Conservation (phyloP, 495 filamentous ascomycete species). For the Xylaria grammica region DNA sequence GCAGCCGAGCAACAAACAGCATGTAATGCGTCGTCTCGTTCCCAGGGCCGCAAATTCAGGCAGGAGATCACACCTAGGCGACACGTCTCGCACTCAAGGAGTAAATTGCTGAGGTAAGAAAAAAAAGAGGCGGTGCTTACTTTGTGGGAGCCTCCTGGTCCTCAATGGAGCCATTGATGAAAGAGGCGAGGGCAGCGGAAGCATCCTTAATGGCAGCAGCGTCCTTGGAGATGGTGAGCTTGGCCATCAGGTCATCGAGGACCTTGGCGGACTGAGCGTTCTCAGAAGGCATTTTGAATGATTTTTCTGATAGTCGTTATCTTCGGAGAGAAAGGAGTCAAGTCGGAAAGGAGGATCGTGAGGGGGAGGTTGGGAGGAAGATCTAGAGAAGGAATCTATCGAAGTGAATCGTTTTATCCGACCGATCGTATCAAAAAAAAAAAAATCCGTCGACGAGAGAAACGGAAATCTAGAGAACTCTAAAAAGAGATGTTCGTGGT, state of each 20-base stretch:
- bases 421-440: conserved; percentile 8
- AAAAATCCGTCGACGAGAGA: neutral
- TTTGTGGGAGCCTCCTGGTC: conserved; percentile 55
- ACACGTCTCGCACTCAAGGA: too few relatives aligned
- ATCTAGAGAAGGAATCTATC: conserved; percentile 24
- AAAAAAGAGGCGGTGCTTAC: conserved; percentile 40
- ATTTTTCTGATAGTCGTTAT: conserved; percentile 14
- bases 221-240: conserved; percentile 59
- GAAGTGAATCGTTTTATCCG: conserved; percentile 29
- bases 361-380: neutral
- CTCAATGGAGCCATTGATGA: conserved; percentile 59
- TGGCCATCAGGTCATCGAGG: conserved; percentile 57
- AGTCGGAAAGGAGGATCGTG: conserved; percentile 12
- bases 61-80: too few relatives aligned
- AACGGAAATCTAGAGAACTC: conserved; percentile 10
- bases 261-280: conserved; percentile 58
- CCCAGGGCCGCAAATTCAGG: too few relatives aligned
- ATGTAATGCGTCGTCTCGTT: too few relatives aligned
- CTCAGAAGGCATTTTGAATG: conserved; percentile 42
- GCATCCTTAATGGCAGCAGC: conserved; percentile 55
- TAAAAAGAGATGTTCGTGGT: neutral
- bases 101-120: neutral
- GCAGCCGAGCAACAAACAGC: too few relatives aligned
- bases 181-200: conserved; percentile 49
- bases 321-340: neutral